Conservation (phyloP, 2,329 filamentous ascomycete genomes). For the Volutella citrinella region DNA sequence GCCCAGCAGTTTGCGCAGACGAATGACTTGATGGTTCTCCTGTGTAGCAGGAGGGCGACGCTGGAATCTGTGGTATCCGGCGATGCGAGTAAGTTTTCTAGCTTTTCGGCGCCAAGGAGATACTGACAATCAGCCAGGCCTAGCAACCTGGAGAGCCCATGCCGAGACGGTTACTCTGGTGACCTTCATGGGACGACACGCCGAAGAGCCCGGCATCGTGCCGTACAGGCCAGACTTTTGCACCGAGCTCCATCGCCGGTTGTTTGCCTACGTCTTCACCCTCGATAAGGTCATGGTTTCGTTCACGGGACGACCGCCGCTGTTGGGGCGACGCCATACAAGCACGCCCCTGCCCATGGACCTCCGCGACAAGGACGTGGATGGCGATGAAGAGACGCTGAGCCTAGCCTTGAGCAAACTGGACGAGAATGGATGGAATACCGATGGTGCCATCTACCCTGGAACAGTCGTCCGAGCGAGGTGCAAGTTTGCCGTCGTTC, state of each 20-base stretch:
- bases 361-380: constrained; percentile 45
- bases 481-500: constrained; percentile 45
- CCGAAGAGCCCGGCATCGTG: constrained; percentile 14
- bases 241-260: constrained; percentile 29
- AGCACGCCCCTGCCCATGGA: constrained; percentile 53
- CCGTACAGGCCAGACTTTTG: constrained; percentile 31
- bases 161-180: constrained; percentile 35
- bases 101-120: no score
- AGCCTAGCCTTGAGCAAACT: constrained; percentile 27
- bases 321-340: constrained; percentile 50
- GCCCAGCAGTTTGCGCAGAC: constrained; percentile 22
- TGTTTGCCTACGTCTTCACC: constrained; percentile 36
- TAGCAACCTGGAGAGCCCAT: constrained; percentile 35
- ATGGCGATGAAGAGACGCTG: constrained; percentile 36
- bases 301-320: constrained; percentile 54
- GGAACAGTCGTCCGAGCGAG: constrained; percentile 46
- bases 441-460: constrained; percentile 37
- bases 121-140: no score
- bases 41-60: constrained; percentile 32
- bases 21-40: constrained; percentile 38
- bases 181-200: constrained; percentile 36
- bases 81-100: constrained; percentile 38
- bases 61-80: constrained; percentile 37
- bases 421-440: constrained; percentile 52
- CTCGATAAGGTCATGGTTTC: constrained; percentile 49